Base-by-base conservation (phyloP, 2,329 filamentous ascomycete species). In the Endoconidiophora polonica region DNA sequence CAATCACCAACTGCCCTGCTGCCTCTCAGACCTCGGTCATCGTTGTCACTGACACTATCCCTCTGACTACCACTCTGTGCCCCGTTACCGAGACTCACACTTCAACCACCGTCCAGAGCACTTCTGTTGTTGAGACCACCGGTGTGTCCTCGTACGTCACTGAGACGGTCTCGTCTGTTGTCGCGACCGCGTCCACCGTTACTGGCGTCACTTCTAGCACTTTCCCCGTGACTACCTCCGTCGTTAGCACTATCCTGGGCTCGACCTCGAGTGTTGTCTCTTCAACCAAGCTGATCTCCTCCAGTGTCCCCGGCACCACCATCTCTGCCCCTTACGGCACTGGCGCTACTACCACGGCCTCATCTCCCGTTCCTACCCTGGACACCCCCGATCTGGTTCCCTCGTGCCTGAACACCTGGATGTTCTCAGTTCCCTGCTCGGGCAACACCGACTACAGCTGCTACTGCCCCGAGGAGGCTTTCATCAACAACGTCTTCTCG, bases 341-440 rank as follows among this genome's bases (percentile, higher is more conserved):
- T 6, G 44, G 44, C 36, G 44, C 20, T 18, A 12, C 40, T 36
- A 58, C 59, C 36, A 9, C 29, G 29, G 57, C 56, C 52, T 55
- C 57, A 36, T 54, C 55, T 38, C 46, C 58, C 52, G 56, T 45
- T 20, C 44, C 52, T 60, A 68, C 70, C 36, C 66, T 73, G 40
- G 67, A 70, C 52, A 77, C 78, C 67, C 86, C 87, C 52, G 67
- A 71, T 23, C 75, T 88, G 44, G 81, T 95, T 46, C 88, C 90
- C 55, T 78, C 78, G 61, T 96, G 90, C 72, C 70, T 96, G 67
- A 91, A 90, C 76, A 93, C 87, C 59, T 95, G 86, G 85, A 67
- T 94, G 60, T 75, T 77, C 62, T 67, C 72, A 54, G 75, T 83
- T 46, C 69, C 75, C 61, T 96, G 90, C 77, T 73, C 73, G 59